phyloP scores from a whole-genome alignment of 257 asterid genomes.

The Anisodus tanguticus region DNA sequence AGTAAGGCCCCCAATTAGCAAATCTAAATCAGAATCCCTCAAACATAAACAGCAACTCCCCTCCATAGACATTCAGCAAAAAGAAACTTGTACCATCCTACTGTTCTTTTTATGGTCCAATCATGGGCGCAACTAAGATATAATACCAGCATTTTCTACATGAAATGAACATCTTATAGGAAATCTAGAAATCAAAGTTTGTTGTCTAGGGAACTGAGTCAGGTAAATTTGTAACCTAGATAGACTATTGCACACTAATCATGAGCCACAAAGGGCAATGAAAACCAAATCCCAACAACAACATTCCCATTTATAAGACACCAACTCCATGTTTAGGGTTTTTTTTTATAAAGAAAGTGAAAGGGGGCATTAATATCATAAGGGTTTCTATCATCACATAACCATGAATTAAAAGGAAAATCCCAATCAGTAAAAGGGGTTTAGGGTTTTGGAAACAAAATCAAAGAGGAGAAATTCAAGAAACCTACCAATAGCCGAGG shows the following conservation, averaged over 20 bases:
- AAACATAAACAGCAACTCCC: background rate
- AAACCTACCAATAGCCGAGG: background rate
- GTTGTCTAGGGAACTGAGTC: background rate
- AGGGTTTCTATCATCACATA: background rate
- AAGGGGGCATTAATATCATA: background rate
- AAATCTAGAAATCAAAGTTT: background rate
- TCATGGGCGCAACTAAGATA: too few relatives aligned
- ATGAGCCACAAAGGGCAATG: background rate
- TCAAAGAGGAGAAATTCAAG: background rate
- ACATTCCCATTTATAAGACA: background rate
- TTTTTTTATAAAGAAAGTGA: background rate
- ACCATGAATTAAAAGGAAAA: background rate
- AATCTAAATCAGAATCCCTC: background rate
- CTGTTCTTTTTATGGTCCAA: too few relatives aligned
- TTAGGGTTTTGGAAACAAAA: background rate
- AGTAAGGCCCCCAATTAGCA: background rate
- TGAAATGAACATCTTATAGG: background rate
- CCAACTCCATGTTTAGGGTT: background rate
- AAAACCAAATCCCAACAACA: background rate
- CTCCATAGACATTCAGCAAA: background rate
- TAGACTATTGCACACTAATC: background rate
- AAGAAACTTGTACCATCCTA: background rate
- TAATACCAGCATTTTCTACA: background rate
- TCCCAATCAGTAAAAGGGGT: background rate
- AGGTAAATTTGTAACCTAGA: background rate